Base-by-base conservation (phyloP, 202 grass and related monocot species). In the Zoysia matrella region DNA sequence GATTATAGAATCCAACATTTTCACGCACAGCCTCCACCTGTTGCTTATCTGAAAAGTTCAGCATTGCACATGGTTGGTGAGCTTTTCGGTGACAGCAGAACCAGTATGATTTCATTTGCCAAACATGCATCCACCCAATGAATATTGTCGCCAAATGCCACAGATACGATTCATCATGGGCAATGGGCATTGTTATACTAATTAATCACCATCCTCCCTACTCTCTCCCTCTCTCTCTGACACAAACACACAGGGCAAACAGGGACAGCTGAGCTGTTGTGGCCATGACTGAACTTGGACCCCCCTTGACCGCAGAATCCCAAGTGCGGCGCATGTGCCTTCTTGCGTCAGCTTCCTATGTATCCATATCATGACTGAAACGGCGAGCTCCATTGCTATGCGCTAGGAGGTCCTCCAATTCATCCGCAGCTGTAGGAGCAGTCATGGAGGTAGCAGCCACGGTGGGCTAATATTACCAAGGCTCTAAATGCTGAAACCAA, bases 61-160 rank as follows among this genome's bases (percentile, higher is more conserved):
- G 74, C 83, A 90, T 63, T 75, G 79, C 88, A 90, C 88, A 86
- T 86, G 88, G 88, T 75, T 65, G 79, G 88, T 90, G 79, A 63
- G 78, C 83, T 69, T 67, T 82, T 46, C 60, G 16, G 83, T 79
- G 83, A 83, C 83, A 83, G 73, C 61, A 74, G 62, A 79, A 83
- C 83, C 2, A 56, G 79, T 71, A 82, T 86, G 69, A 86, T 79
- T 78, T 90, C 74, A 65, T 78, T 73, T 74, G 62, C 83, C 53
- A 75, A 86, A 44, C 79, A 86, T 53, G 22, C 78, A 82, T 82
- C 78, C 72, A 54, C 74, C 74, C 74, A 86, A 82, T 69, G 61
- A 82, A 85, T 77, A 85, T 73, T 89, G 83, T 82, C 73, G 36
- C 60, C 83, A 82, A 79, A 82, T 72, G 68, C 41, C 78, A 74